Base-by-base conservation (phyloP, 2,329 filamentous ascomycete genomes). In the Anisogramma anomala region DNA sequence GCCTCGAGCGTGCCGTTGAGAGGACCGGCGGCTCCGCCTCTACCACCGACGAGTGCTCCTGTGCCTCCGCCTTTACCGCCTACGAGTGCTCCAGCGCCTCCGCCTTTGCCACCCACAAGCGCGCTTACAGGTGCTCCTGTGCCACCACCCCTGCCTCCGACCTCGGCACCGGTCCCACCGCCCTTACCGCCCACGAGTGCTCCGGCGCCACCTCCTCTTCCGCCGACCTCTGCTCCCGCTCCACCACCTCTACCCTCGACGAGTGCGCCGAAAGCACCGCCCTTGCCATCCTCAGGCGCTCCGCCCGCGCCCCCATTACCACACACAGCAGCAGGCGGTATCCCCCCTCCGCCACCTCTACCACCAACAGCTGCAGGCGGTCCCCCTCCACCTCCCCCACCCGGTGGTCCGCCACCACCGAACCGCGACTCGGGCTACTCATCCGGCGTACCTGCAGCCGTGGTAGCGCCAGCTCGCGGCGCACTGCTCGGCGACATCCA, bases 401-500 rank as follows among this genome's bases (percentile, higher is more conserved):
- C 67, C 1, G 71, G 74, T 3, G 71, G 72, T 10, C 69, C 69
- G 1, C 71, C 70, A 1, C 69, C 69, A 28, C 69, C 75, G 55
- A 76, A 65, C 59, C 70, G 61, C 63, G 77, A 69, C 63, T 78
- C 62, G 46, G 74, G 64, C 42, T 74, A 77, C 57, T 63, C 68
- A 3, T 71, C 74, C 2, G 67, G 72, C 19, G 66, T 66, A 1
- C 70, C 75, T 2, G 60, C 40, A 55, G 66, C 55, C 11, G 64
- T 69, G 3, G 47, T 61, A 25, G 68, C 69, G 27, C 48, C 60
- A 39, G 61, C 62, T 45, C 79, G 73, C 51, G 67, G 68, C 48
- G 82, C 76, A 41, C 63, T 85, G 56, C 65, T 83, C 50, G 80
- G 77, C 33, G 75, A 81, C 54, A 91, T 91, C 48, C 79, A 83